Evolutionary conservation across 2,329 filamentous ascomycete species (phyloP).

Genomic region (Aspergillus sojae): DNA sequence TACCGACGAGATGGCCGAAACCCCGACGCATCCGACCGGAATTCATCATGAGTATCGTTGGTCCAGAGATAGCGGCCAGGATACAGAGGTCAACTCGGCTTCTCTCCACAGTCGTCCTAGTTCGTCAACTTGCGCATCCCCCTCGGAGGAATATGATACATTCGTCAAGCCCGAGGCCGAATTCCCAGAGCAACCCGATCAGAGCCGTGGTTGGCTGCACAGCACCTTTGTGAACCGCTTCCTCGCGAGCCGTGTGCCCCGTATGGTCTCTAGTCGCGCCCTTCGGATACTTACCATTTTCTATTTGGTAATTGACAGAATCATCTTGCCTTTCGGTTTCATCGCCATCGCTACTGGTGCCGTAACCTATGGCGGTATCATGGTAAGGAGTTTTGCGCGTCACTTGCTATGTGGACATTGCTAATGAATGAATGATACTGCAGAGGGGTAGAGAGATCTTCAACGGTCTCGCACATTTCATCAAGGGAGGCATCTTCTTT

Average conservation of each 20-base stretch:
- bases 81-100: constrained; percentile 69
- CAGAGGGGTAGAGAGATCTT: constrained; percentile 72
- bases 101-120: constrained; percentile 67
- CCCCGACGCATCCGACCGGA: constrained; percentile 48
- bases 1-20: constrained; percentile 56
- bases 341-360: constrained; percentile 71
- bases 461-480: constrained; percentile 86
- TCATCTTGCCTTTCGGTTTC: constrained; percentile 78
- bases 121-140: constrained; percentile 59
- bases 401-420: not conserved
- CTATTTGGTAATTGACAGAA: constrained; percentile 73
- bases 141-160: constrained; percentile 52
- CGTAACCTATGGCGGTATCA: constrained; percentile 78
- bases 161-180: constrained; percentile 51
- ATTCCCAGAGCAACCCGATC: constrained; percentile 42
- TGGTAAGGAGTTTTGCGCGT: constrained; percentile 62
- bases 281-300: constrained; percentile 61
- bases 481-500: constrained; percentile 94
- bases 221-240: constrained; percentile 53
- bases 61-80: constrained; percentile 74
- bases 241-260: constrained; percentile 57
- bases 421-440: constrained; percentile 14
- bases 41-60: constrained; percentile 54
- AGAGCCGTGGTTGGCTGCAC: constrained; percentile 46
- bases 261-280: constrained; percentile 58